These are phyloP conservation scores for Arthrobotrys iridis DNA, from an alignment of 2,329 filamentous ascomycete genomes.

Conservation along the genomic window DNA sequence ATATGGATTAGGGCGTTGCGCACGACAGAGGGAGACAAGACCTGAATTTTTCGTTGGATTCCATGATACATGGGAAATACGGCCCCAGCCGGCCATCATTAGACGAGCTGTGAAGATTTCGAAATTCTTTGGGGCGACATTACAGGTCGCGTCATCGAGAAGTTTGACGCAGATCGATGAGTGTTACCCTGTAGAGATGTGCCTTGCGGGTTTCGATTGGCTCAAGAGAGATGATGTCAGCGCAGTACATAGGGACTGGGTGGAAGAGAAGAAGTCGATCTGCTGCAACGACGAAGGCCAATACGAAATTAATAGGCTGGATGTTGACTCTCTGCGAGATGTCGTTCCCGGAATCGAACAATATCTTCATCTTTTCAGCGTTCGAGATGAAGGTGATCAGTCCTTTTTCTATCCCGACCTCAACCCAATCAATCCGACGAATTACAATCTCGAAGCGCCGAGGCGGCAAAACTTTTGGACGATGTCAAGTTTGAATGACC, in stretches of 20 bases:
- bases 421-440: slow-evolving; percentile 38
- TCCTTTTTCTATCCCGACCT: slow-evolving; percentile 49
- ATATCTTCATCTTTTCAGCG: slow-evolving; percentile 24
- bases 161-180: slow-evolving; percentile 54
- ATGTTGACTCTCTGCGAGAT: slow-evolving; percentile 25
- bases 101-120: slow-evolving; percentile 61
- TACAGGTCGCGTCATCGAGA: slow-evolving; percentile 53
- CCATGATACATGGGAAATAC: slow-evolving; percentile 60
- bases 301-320: slow-evolving; percentile 35
- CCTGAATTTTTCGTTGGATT: slow-evolving; percentile 62
- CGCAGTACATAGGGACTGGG: slow-evolving; percentile 60
- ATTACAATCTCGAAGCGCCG: slow-evolving; percentile 42
- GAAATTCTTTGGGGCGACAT: slow-evolving; percentile 61
- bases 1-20: slow-evolving; percentile 59
- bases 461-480: slow-evolving; percentile 43
- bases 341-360: slow-evolving; percentile 41
- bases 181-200: slow-evolving; percentile 58
- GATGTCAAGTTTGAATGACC: slow-evolving; percentile 46
- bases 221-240: slow-evolving; percentile 60
- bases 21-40: slow-evolving; percentile 59
- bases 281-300: slow-evolving; percentile 42
- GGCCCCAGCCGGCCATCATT: slow-evolving; percentile 60
- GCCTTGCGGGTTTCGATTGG: slow-evolving; percentile 61
- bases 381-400: slow-evolving; percentile 38
- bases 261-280: slow-evolving; percentile 57